Evolutionary conservation across 331 rosid species (phyloP).

Genomic region (Arachis monticola): DNA sequence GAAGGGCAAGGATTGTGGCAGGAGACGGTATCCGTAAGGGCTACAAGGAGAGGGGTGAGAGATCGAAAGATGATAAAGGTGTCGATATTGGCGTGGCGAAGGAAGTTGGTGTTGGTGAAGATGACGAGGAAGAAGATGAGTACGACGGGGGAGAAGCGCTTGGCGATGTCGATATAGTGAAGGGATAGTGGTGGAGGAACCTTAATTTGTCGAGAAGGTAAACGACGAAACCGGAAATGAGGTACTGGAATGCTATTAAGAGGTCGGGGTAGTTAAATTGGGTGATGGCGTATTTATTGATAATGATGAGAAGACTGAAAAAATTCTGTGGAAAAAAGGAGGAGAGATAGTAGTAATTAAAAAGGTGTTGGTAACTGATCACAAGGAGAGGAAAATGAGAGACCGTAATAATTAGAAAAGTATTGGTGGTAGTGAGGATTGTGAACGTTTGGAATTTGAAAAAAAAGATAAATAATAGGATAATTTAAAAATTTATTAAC

Average conservation of each 20-base stretch:
- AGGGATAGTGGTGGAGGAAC: conserved; percentile 79
- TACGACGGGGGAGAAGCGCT: conserved; percentile 44
- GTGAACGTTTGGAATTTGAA: too few relatives aligned
- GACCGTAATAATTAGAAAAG: too few relatives aligned
- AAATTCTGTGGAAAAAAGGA: too few relatives aligned
- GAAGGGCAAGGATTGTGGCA: conserved; percentile 78
- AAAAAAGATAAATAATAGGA: too few relatives aligned
- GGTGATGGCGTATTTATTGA: conserved; percentile 92
- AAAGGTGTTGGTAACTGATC: too few relatives aligned
- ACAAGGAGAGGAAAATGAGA: too few relatives aligned
- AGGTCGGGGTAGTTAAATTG: conserved; percentile 92
- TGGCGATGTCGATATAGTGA: conserved; percentile 61
- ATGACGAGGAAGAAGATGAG: conserved; percentile 86
- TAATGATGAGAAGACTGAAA: conserved; percentile 87
- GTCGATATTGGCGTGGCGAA: conserved; percentile 94
- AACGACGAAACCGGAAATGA: conserved; percentile 80
- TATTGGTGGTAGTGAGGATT: too few relatives aligned
- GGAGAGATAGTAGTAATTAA: too few relatives aligned
- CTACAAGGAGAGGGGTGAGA: conserved; percentile 55
- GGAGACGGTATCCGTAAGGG: conserved; percentile 78
- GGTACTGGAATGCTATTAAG: conserved; percentile 82
- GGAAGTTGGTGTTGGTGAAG: conserved; percentile 95
- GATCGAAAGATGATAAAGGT: conserved; percentile 77
- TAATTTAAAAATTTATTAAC: too few relatives aligned
- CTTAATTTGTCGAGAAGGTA: conserved; percentile 76